phyloP scores from a whole-genome alignment of 805 yeast species.

The Lachancea nothofagi region DNA sequence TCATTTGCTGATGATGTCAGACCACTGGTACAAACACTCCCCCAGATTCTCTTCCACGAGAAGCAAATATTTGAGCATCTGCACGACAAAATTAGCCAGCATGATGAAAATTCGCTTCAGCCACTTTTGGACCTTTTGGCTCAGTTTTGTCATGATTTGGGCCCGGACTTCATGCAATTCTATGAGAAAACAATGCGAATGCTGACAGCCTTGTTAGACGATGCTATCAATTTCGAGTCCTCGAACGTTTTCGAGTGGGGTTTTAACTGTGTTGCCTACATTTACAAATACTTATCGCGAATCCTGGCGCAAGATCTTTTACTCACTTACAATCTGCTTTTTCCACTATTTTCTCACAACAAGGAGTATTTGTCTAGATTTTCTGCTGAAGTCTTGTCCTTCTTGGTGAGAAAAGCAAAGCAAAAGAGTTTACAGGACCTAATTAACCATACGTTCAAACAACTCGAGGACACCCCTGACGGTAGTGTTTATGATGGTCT shows the following conservation, averaged over 20 bases:
- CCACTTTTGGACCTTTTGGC: slow-evolving; percentile 76
- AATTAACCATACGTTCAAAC: slow-evolving; percentile 39
- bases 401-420: slow-evolving; percentile 64
- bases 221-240: slow-evolving; percentile 45
- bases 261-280: slow-evolving; percentile 78
- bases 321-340: slow-evolving; percentile 61
- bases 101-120: slow-evolving; percentile 69
- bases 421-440: slow-evolving; percentile 42
- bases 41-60: slow-evolving; percentile 75
- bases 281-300: slow-evolving; percentile 80
- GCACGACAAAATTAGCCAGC: slow-evolving; percentile 40
- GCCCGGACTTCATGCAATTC: slow-evolving; percentile 78
- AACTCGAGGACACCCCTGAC: slow-evolving; percentile 32
- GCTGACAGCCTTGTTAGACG: slow-evolving; percentile 41
- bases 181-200: slow-evolving; percentile 49
- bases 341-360: slow-evolving; percentile 55
- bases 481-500: slow-evolving; percentile 53
- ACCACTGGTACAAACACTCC: slow-evolving; percentile 58
- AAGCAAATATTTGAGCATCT: slow-evolving; percentile 52
- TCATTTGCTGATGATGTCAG: slow-evolving; percentile 54
- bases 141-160: slow-evolving; percentile 86
- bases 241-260: slow-evolving; percentile 72
- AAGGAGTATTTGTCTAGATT: slow-evolving; percentile 70
- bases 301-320: slow-evolving; percentile 53
- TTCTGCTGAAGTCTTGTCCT: slow-evolving; percentile 87